These are phyloP conservation scores for Cercospora beticola DNA, from an alignment of 2,329 filamentous ascomycete species.

Conservation along the genomic window DNA sequence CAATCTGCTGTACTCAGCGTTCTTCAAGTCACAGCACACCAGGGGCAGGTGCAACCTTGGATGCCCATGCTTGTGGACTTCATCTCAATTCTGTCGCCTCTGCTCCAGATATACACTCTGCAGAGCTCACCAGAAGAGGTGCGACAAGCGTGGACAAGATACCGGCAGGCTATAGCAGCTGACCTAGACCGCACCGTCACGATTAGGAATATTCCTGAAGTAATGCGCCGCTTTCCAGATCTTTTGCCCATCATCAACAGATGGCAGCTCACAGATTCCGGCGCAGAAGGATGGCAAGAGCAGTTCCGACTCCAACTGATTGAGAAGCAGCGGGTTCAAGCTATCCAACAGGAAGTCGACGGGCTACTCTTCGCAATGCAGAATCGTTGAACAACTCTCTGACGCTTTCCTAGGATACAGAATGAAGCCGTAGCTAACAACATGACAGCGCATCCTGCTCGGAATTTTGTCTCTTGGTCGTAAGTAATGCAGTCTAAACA, in stretches of 20 bases:
- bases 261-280: no score
- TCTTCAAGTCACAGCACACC: background rate
- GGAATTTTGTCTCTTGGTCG: conserved; percentile 8
- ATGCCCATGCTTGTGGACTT: background rate
- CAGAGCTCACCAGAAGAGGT: background rate
- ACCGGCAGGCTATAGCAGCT: background rate
- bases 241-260: background rate
- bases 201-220: background rate
- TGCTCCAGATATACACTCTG: background rate
- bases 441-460: background rate
- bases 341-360: background rate
- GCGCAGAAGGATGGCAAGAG: background rate
- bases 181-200: background rate
- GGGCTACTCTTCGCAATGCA: background rate
- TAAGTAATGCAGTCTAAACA: background rate
- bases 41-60: background rate
- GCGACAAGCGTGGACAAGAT: background rate
- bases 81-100: background rate
- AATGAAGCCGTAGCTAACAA: background rate
- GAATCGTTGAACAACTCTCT: background rate
- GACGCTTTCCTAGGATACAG: background rate
- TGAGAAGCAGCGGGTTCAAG: background rate
- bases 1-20: background rate
- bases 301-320: no score
- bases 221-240: background rate